Base-by-base conservation (phyloP, 2,329 filamentous ascomycete genomes). In the Calonectria hawksworthii region DNA sequence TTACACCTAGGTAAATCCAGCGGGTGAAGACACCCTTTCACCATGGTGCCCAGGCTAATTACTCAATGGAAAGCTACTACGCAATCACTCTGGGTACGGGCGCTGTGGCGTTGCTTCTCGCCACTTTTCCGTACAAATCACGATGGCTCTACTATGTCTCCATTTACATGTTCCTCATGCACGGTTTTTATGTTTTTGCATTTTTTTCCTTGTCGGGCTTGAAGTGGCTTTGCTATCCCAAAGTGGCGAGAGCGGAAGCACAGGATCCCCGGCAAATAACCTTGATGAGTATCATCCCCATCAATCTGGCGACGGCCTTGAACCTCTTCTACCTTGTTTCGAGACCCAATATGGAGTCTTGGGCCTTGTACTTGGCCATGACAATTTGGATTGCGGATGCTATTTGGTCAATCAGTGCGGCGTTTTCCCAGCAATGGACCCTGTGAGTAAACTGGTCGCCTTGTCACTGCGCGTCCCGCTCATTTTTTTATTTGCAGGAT, bases 331-430 rank as follows among this genome's bases (percentile, higher is more conserved):
- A n/a, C 10, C 2, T 65, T 14, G 41, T 32, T 21, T n/a, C 38
- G 7, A 26, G n/a, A 2, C 18, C 61, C 0, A 7, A 6, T 1
- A 16, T 18, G 11, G 41, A 41, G 4, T 14, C 13, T n/a, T 32
- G 61, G 38, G 28, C 28, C 5, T 16, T 7, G 4, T 23, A 36
- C 28, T 16, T 47, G 47, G 89, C 88, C 3, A 91, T 89, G 89
- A 86, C 80, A 2, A 74, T 90, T 13, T 92, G 90, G 90, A 90
- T 89, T 82, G 82, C 89, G 32, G 89, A 91, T 78, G 85, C 85
- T 3, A 81, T 86, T 1, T 69, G 89, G 13, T 86, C 89, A 0
- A 80, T 89, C 4, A 81, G 85, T 18, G 86, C 84, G 41, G 90
- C 85, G 56, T 80, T 91, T 51, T 87, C 84, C 34, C 83, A 88